phyloP scores from a whole-genome alignment of 139 green algal species.

The Dunaliella sp. region DNA sequence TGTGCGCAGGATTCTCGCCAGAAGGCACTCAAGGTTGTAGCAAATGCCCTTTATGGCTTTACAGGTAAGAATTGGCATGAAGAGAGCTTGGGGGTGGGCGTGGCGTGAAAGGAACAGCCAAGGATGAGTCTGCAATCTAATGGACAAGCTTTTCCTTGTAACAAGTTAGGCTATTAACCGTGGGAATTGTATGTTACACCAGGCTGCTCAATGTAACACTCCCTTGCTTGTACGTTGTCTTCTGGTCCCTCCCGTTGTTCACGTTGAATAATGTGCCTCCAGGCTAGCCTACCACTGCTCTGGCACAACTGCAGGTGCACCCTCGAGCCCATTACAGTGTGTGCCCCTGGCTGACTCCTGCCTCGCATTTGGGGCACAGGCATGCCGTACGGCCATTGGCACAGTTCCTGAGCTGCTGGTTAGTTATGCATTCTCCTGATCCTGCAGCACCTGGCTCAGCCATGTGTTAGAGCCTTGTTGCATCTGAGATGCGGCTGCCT shows the following conservation, averaged over 20 bases:
- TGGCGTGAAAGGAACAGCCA: no score
- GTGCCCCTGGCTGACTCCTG: slow-evolving; percentile 76
- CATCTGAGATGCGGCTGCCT: no score
- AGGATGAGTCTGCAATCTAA: no score
- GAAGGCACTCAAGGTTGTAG: slow-evolving; percentile 81
- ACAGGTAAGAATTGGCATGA: no score
- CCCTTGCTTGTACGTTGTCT: no score
- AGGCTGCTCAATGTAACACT: neutral
- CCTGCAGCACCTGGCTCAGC: no score
- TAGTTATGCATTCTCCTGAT: no score
- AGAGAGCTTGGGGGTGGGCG: no score
- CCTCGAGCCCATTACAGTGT: slow-evolving; percentile 70
- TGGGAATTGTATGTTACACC: neutral
- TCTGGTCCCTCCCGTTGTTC: no score
- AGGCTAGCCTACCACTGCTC: no score
- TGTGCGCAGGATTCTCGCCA: slow-evolving; percentile 75
- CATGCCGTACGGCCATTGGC: slow-evolving; percentile 44
- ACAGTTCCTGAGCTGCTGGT: neutral
- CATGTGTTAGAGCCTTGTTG: no score
- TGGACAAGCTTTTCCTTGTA: neutral
- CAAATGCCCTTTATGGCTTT: slow-evolving; percentile 87
- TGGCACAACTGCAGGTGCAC: slow-evolving; percentile 43
- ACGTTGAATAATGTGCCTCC: no score
- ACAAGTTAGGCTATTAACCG: neutral
- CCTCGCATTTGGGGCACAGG: slow-evolving; percentile 63